Percentiles rank a stretch among this genome's conserved stretches.
Evolutionary conservation across 2,329 filamentous ascomycete species (phyloP).

Genomic region (Boeremia lycopersici): DNA sequence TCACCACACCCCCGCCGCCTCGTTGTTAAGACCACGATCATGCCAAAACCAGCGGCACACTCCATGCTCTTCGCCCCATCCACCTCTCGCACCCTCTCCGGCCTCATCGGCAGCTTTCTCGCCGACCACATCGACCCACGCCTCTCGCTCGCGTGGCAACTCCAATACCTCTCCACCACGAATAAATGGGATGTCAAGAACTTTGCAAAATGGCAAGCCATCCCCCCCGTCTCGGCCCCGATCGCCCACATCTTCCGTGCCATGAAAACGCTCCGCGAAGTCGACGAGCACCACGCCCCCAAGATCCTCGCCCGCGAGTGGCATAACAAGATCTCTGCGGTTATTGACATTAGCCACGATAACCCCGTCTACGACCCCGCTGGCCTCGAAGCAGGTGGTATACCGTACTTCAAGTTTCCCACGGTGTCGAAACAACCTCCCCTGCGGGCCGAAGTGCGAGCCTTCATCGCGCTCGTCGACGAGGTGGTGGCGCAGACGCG

Average conservation of each 20-base stretch:
- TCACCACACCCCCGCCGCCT: constrained; percentile 37
- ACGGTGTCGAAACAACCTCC: constrained; percentile 93
- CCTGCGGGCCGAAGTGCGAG: constrained; percentile 62
- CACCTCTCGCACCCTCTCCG: constrained; percentile 76
- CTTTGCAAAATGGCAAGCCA: constrained; percentile 84
- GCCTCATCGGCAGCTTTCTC: constrained; percentile 83
- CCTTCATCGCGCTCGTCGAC: constrained; percentile 66
- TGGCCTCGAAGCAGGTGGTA: constrained; percentile 52
- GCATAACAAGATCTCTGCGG: constrained; percentile 70
- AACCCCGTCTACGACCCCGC: constrained; percentile 84
- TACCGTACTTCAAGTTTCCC: constrained; percentile 75
- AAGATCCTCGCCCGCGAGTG: constrained; percentile 71
- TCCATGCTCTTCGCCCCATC: constrained; percentile 80
- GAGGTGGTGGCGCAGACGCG: constrained; percentile 39
- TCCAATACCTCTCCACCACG: constrained; percentile 84
- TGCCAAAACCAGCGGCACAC: constrained; percentile 81
- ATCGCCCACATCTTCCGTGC: constrained; percentile 84
- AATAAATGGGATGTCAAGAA: constrained; percentile 99
- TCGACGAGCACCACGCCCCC: constrained; percentile 82
- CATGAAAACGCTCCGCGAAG: constrained; percentile 91
- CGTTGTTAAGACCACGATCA: constrained; percentile 69
- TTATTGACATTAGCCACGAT: constrained; percentile 92
- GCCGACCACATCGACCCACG: constrained; percentile 74
- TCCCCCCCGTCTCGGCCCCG: constrained; percentile 75
- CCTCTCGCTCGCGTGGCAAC: constrained; percentile 85